These are phyloP conservation scores for Globisporangium irregulare DNA, from an alignment of 352 stramenopile species.

Conservation along the genomic window DNA sequence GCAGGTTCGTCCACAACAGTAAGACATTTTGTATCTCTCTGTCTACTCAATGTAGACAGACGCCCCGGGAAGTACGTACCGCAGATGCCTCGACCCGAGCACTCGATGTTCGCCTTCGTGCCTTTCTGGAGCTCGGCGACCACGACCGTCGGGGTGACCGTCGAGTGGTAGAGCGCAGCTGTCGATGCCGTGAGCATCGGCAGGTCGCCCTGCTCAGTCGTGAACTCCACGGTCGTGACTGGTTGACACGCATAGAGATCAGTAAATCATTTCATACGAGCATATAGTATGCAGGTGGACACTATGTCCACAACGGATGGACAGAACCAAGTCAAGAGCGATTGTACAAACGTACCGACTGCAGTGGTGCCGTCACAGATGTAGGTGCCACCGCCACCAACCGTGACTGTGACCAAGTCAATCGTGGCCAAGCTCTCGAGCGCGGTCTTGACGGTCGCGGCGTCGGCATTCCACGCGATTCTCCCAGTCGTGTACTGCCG, in stretches of 20 bases:
- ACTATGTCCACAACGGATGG: background rate
- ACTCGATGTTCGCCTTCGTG: conserved; percentile 81
- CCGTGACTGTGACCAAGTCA: conserved; percentile 48
- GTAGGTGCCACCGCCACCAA: conserved; percentile 23
- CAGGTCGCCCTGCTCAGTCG: conserved; percentile 61
- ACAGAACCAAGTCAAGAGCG: background rate
- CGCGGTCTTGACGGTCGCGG: conserved; percentile 37
- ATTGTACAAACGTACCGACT: conserved; percentile 33
- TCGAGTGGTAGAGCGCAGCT: conserved; percentile 40
- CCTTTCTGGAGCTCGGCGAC: conserved; percentile 44
- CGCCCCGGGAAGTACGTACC: conserved; percentile 33
- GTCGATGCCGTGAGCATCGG: conserved; percentile 35
- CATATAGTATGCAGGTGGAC: background rate
- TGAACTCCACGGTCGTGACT: conserved; percentile 69
- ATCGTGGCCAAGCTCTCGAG: conserved; percentile 60
- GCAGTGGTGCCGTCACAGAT: conserved; percentile 38
- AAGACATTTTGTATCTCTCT: background rate
- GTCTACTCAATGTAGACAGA: background rate
- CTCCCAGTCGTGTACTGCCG: conserved; percentile 50
- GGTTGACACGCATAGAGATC: background rate
- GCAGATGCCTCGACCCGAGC: conserved; percentile 61
- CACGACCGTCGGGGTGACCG: conserved; percentile 19
- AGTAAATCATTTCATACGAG: background rate
- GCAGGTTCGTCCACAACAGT: background rate
- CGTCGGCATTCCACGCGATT: conserved; percentile 48